Percentiles rank a stretch among this genome's conserved stretches.
These are phyloP conservation scores for Neolentinus lepideus DNA, from an alignment of 1,284 basidiomycete species.

Conservation along the genomic window DNA sequence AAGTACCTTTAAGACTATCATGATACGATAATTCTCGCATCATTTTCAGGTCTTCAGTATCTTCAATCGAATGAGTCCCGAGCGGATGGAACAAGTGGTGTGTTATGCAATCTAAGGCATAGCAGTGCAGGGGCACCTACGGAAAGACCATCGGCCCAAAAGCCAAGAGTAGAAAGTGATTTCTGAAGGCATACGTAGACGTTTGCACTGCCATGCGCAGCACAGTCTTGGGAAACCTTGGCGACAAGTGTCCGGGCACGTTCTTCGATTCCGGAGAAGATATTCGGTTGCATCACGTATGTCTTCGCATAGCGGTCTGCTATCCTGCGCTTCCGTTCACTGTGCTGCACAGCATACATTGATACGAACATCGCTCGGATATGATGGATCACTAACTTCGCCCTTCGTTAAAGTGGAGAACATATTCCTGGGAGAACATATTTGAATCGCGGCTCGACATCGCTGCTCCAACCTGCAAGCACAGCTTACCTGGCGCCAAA, in stretches of 20 bases:
- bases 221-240: constrained; percentile 9
- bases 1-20: constrained; percentile 9
- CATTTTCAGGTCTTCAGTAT: constrained; percentile 11
- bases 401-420: constrained; percentile 15
- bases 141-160: background rate
- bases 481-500: constrained; percentile 10
- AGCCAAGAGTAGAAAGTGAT: background rate
- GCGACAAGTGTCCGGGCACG: constrained; percentile 11
- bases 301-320: constrained; percentile 17
- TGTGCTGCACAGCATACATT: constrained; percentile 13
- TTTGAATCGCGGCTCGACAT: background rate
- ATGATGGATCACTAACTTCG: constrained; percentile 7
- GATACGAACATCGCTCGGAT: background rate
- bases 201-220: constrained; percentile 9
- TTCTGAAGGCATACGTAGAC: constrained; percentile 12
- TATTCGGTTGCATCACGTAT: constrained; percentile 13
- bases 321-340: constrained; percentile 14
- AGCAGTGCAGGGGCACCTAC: constrained; percentile 17
- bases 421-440: constrained; percentile 12
- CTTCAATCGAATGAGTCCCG: constrained; percentile 12
- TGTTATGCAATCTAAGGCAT: constrained; percentile 16
- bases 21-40: constrained; percentile 16
- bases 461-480: background rate
- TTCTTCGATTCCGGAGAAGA: constrained; percentile 11
- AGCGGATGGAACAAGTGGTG: constrained; percentile 16